Conservation (phyloP, 1,284 basidiomycete species). For the Ceratobasidium sp. region DNA sequence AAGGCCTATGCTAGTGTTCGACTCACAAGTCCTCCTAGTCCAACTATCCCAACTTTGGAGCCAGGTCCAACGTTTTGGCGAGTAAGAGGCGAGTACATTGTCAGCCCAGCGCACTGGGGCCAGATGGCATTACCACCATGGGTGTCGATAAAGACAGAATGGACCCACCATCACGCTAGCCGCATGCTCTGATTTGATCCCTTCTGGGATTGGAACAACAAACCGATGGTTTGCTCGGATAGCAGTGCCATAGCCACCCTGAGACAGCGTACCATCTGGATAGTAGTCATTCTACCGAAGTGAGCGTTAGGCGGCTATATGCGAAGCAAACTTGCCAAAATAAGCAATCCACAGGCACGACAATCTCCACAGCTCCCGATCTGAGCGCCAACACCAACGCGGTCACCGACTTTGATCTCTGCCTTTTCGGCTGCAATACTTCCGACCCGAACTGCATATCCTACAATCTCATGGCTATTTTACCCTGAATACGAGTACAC, state of each 20-base stretch:
- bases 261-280: conserved; percentile 66
- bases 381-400: conserved; percentile 75
- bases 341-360: conserved; percentile 66
- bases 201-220: conserved; percentile 77
- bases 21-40: conserved; percentile 71
- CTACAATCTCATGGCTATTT: conserved; percentile 72
- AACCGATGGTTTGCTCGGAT: conserved; percentile 77
- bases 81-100: conserved; percentile 74
- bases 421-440: conserved; percentile 53
- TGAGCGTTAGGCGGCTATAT: conserved; percentile 56
- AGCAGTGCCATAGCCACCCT: conserved; percentile 75
- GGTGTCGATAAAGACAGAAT: background rate
- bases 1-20: conserved; percentile 13
- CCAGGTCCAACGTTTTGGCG: conserved; percentile 73
- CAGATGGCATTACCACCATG: background rate
- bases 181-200: conserved; percentile 62
- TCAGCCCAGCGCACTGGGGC: conserved; percentile 70
- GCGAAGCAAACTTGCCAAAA: conserved; percentile 40
- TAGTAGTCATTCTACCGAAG: conserved; percentile 62
- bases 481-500: background rate
- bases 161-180: conserved; percentile 60
- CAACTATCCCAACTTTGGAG: conserved; percentile 76
- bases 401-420: conserved; percentile 70
- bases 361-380: conserved; percentile 68
- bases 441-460: conserved; percentile 68